A percentile compares a stretch with the other conserved stretches of the same genome.
phyloP scores from a whole-genome alignment of 2,329 filamentous ascomycete species.

The Colletotrichum simmondsii region DNA sequence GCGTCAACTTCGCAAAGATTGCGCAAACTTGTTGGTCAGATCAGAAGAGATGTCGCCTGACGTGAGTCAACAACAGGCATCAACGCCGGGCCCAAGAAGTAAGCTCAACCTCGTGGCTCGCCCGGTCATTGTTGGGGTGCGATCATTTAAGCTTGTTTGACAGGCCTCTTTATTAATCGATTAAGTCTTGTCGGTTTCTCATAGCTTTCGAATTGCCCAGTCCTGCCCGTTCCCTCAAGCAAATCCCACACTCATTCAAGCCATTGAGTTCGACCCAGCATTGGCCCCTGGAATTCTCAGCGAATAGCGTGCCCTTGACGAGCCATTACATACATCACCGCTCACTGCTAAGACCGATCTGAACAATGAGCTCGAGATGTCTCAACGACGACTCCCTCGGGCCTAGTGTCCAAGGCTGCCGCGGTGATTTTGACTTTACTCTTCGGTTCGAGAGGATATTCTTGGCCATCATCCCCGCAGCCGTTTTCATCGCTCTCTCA shows the following conservation, averaged over 20 bases:
- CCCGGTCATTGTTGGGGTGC: neutral
- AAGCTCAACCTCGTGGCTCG: neutral
- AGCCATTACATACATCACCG: neutral
- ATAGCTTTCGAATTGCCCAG: neutral
- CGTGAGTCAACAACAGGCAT: slow-evolving; percentile 7
- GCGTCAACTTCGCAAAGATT: neutral
- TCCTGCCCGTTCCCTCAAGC: neutral
- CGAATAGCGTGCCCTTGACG: neutral
- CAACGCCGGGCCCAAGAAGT: neutral
- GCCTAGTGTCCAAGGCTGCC: slow-evolving; percentile 50
- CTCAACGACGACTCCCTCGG: slow-evolving; percentile 48
- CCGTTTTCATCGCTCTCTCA: slow-evolving; percentile 46
- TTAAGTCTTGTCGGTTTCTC: neutral
- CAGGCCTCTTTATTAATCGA: neutral
- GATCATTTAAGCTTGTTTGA: slow-evolving; percentile 15
- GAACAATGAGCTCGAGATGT: slow-evolving; percentile 36
- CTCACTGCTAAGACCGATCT: neutral
- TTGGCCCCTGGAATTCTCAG: neutral
- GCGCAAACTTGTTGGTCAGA: neutral
- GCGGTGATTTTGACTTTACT: slow-evolving; percentile 56
- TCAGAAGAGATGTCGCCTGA: neutral
- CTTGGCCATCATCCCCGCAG: slow-evolving; percentile 49
- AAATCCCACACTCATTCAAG: neutral
- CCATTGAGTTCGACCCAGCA: neutral
- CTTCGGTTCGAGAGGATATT: slow-evolving; percentile 55